Conservation (phyloP, 2,329 filamentous ascomycete species). For the Emergomyces pasteurianus region DNA sequence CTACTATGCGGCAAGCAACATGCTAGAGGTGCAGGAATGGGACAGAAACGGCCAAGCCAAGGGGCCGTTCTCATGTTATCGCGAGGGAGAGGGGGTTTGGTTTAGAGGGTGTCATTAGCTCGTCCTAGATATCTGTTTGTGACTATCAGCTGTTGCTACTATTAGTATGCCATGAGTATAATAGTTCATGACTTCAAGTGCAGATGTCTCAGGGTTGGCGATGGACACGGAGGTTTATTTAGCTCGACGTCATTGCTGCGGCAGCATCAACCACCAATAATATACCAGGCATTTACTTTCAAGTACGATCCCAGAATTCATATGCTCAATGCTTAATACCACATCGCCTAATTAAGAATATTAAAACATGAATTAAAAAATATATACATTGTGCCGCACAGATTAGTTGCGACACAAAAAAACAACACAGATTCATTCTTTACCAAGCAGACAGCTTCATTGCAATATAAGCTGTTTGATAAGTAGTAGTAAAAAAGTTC, state of each 20-base stretch:
- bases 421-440: no score
- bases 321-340: no score
- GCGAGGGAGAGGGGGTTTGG: slow-evolving; percentile 4
- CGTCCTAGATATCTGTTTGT: background rate
- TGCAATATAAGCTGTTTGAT: no score
- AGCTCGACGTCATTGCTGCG: background rate
- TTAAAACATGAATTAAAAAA: no score
- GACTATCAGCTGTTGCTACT: background rate
- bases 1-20: slow-evolving; percentile 6
- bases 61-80: slow-evolving; percentile 40
- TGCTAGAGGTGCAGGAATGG: slow-evolving; percentile 28
- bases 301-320: no score
- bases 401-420: no score
- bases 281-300: no score
- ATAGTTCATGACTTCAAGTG: background rate
- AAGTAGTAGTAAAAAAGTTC: no score
- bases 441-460: no score
- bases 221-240: background rate
- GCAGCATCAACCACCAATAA: no score
- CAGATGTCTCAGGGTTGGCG: background rate
- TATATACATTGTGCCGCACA: no score
- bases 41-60: slow-evolving; percentile 39
- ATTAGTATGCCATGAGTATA: background rate
- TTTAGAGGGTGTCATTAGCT: slow-evolving; percentile 1
- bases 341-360: no score